Evolutionary conservation across 2,329 filamentous ascomycete genomes (phyloP).

Genomic region (Monosporascus sp.): DNA sequence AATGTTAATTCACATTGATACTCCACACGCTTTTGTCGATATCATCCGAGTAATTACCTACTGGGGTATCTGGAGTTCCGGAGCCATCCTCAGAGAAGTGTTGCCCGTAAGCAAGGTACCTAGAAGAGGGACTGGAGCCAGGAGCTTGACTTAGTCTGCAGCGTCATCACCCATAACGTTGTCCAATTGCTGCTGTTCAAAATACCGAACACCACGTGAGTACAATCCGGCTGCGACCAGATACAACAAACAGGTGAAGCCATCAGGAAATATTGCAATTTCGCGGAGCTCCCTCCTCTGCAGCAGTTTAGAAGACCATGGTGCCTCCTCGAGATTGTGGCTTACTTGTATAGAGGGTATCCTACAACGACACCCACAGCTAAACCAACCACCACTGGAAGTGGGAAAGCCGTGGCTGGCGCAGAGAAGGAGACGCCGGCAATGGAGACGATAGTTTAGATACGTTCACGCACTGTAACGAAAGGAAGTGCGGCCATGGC

Average conservation of each 20-base stretch:
- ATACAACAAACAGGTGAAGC: constrained; percentile 79
- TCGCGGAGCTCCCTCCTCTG: constrained; percentile 58
- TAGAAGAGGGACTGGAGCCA: too few species aligned
- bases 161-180: constrained; percentile 55
- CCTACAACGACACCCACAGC: constrained; percentile 62
- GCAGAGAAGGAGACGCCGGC: constrained; percentile 75
- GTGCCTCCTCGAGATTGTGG: too few species aligned
- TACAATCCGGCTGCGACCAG: constrained; percentile 79
- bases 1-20: constrained; percentile 56
- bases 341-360: constrained; percentile 70
- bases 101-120: too few species aligned
- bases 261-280: constrained; percentile 74
- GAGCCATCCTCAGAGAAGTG: neutral
- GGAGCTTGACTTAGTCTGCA: constrained; percentile 24
- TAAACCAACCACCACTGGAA: constrained; percentile 70
- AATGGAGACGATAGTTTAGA: constrained; percentile 83
- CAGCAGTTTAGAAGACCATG: constrained; percentile 3
- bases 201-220: constrained; percentile 68
- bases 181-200: constrained; percentile 67
- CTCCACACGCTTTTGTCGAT: constrained; percentile 77
- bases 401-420: constrained; percentile 70
- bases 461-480: constrained; percentile 77
- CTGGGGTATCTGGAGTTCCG: neutral
- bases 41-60: constrained; percentile 55
- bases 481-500: constrained; percentile 84